Conservation (phyloP, 345 rosid genomes). For the Euclidium syriacum region DNA sequence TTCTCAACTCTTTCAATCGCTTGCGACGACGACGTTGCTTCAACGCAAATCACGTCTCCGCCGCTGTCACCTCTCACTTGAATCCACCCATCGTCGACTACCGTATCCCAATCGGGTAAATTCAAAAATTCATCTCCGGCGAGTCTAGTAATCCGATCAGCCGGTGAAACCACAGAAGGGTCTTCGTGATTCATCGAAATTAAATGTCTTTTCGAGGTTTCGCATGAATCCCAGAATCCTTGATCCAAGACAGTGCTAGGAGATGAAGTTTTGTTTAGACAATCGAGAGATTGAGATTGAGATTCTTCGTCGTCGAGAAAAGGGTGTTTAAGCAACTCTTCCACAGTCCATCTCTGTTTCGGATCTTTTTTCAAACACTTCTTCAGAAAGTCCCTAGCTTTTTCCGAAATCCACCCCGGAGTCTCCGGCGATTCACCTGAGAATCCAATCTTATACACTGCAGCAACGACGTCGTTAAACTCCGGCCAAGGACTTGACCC, state of each 20-base stretch:
- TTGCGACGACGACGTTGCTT: conserved; percentile 17
- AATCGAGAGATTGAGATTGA: conserved; percentile 10
- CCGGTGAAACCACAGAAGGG: conserved; percentile 22
- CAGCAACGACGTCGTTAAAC: conserved; percentile 49
- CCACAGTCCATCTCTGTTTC: conserved; percentile 52
- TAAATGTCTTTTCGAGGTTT: conserved; percentile 24
- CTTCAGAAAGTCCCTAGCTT: conserved; percentile 51
- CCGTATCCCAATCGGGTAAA: conserved; percentile 33
- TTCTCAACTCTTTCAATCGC: conserved; percentile 19
- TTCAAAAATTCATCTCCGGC: conserved; percentile 11
- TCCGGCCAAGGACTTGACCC: conserved; percentile 70
- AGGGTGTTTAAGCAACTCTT: conserved; percentile 62
- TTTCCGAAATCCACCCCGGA: conserved; percentile 51
- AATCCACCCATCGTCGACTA: conserved; percentile 48
- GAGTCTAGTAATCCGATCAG: conserved; percentile 44
- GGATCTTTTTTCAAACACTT: conserved; percentile 57
- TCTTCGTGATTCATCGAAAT: conserved; percentile 16
- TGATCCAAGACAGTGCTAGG: conserved; percentile 71
- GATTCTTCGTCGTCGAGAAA: conserved; percentile 38
- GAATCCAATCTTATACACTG: conserved; percentile 68
- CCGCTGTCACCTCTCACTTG: conserved; percentile 45
- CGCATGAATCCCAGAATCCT: conserved; percentile 57
- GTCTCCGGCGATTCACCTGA: conserved; percentile 55
- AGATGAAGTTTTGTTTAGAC: conserved; percentile 28
- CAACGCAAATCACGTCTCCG: conserved; percentile 7